Conservation (phyloP, 2,329 filamentous ascomycete genomes). For the Fusarium tjaetaba region DNA sequence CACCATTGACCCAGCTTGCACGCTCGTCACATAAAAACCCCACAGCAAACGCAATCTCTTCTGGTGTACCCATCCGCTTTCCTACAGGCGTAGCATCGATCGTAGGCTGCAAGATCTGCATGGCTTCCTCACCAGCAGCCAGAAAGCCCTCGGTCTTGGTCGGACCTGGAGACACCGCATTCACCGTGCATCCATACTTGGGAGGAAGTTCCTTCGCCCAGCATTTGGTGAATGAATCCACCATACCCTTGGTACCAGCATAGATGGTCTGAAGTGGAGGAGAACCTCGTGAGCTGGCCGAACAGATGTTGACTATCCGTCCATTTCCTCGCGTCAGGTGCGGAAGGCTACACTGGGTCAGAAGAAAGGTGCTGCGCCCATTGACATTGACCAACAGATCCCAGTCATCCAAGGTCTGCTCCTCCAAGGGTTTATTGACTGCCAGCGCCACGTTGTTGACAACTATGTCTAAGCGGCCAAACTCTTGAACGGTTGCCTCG, state of each 20-base stretch:
- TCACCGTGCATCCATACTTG: not conserved
- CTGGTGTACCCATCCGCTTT: not conserved
- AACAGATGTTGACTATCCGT: not conserved
- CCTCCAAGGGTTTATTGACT: not conserved
- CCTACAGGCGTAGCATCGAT: not conserved
- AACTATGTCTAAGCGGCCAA: not conserved
- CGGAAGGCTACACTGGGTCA: not conserved
- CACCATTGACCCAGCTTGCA: not conserved
- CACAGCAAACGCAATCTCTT: not conserved
- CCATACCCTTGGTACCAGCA: not conserved
- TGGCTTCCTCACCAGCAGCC: not conserved
- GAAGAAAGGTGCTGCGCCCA: not conserved
- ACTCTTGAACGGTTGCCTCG: rapidly evolving
- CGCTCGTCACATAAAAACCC: not conserved
- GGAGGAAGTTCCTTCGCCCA: not conserved
- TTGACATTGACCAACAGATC: not conserved
- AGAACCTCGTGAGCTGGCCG: not conserved
- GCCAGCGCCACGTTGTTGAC: not conserved
- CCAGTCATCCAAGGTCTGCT: not conserved
- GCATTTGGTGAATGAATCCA: not conserved
- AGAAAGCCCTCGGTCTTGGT: not conserved
- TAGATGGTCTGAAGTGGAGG: not conserved
- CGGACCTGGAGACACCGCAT: not conserved
- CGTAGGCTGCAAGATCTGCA: not conserved
- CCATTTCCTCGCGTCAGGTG: not conserved